A percentile compares a stretch with the other conserved stretches of the same genome.
These are phyloP conservation scores for Xylaria curta DNA, from an alignment of 495 filamentous ascomycete species.

Conservation along the genomic window DNA sequence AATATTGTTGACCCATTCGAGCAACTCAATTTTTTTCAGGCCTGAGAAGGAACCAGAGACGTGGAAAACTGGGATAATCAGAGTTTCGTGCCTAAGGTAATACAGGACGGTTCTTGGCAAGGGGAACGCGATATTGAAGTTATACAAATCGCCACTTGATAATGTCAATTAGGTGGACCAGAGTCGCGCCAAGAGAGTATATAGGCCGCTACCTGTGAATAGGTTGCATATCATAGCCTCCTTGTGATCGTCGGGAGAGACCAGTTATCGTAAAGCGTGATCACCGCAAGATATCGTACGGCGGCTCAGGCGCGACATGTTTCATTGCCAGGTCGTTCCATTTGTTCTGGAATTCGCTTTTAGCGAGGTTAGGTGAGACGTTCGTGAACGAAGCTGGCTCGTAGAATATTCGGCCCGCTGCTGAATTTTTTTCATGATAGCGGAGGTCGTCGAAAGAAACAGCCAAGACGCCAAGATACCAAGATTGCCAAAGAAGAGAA, in stretches of 20 bases:
- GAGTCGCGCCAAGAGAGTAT: slow-evolving; percentile 5
- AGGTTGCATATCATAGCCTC: slow-evolving; percentile 2
- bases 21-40: not conserved
- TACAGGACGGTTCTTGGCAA: slow-evolving; percentile 16
- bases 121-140: slow-evolving; percentile 2
- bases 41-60: not conserved
- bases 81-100: slow-evolving; percentile 2
- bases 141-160: slow-evolving; percentile 8
- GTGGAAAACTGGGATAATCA: not conserved
- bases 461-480: slow-evolving; percentile 9
- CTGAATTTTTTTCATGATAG: not conserved
- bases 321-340: not conserved
- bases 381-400: not conserved
- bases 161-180: slow-evolving; percentile 12
- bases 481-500: slow-evolving; percentile 16
- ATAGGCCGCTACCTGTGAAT: not conserved
- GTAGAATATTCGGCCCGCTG: not conserved
- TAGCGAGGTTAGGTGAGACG: not conserved
- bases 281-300: not conserved
- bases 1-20: not conserved
- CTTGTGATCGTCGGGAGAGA: not conserved
- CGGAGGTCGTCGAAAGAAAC: slow-evolving; percentile 16
- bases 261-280: not conserved
- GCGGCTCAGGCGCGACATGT: slow-evolving; percentile 9
- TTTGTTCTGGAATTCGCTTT: not conserved